Base-by-base conservation (phyloP, 1,139 yeast genomes). In the Kodamaea suecica region DNA sequence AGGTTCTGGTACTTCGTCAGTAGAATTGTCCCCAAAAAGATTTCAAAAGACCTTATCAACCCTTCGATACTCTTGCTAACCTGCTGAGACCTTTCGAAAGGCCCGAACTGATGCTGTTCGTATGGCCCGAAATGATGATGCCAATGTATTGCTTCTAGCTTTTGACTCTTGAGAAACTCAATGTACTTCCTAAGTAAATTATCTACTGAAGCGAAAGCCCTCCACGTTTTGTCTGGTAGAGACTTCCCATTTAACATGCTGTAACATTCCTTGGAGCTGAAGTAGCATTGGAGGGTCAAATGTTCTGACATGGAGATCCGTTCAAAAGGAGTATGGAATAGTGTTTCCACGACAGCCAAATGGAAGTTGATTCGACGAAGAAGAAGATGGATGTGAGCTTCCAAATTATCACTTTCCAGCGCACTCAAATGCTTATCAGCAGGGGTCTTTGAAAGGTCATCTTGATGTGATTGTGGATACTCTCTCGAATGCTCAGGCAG, bases 191-290 rank as follows among this genome's bases (percentile, higher is more conserved):
- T 10, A 5, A 28, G 14, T 5, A 28, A 16, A 3, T 17, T 17
- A 11, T 28, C 31, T 5, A 28, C 8, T 8, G n/a, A 6, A 11
- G 14, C 9, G 24, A 28, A 28, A 12, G 11, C 28, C 10, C 5
- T 10, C 8, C 15, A n/a, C 14, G 7, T 8, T 11, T 11, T 4
- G 6, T 23, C 26, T 10, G 11, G 6, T 6, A 23, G 6, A 5
- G 6, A 6, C 26, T 7, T 23, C 26, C 26, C 26, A 23, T 12
- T n/a, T 6, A 23, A 14, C 28, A 25, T 25, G 8, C 11, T 6
- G 14, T 25, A 25, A 25, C 28, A 25, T 14, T 12, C 28, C 5
- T 25, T 11, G 3, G 23, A 17, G 14, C 15, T 28, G 23, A 28
- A 20, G 12, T 16, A 28, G 8, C 13, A 3, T 16, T 12, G 24